These are phyloP conservation scores for Monosporascus sp. DNA, from an alignment of 2,329 filamentous ascomycete species.

Conservation along the genomic window DNA sequence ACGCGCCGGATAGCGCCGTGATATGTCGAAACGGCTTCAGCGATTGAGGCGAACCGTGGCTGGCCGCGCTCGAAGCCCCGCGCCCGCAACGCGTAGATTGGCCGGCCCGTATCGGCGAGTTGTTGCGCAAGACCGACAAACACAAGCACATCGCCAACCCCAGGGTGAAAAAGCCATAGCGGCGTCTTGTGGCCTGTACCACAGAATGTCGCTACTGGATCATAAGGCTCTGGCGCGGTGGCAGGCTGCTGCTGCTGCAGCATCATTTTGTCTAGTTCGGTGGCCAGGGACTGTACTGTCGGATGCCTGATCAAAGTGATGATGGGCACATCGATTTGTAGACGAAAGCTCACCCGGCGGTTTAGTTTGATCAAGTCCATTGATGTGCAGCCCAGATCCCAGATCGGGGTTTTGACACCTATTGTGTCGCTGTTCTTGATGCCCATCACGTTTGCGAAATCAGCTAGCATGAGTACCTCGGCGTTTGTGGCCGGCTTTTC, in stretches of 20 bases:
- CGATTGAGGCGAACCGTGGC: slow-evolving; percentile 28
- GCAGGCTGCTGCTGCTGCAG: neutral
- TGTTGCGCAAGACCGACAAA: slow-evolving; percentile 33
- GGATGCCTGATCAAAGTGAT: slow-evolving; percentile 29
- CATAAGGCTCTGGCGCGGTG: slow-evolving; percentile 1
- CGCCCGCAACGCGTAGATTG: slow-evolving; percentile 41
- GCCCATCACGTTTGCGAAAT: slow-evolving; percentile 1
- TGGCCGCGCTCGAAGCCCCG: slow-evolving; percentile 36
- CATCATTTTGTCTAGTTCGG: no score
- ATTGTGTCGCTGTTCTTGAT: slow-evolving; percentile 1
- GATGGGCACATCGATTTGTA: slow-evolving; percentile 27
- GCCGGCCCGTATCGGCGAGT: slow-evolving; percentile 31
- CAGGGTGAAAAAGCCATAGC: slow-evolving; percentile 36
- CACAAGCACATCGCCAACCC: slow-evolving; percentile 36
- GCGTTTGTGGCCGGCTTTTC: no score
- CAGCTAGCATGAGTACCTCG: slow-evolving; percentile 3
- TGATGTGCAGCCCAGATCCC: slow-evolving; percentile 31
- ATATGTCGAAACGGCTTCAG: slow-evolving; percentile 36
- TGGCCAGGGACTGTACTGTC: no score
- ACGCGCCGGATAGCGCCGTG: slow-evolving; percentile 28
- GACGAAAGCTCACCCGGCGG: slow-evolving; percentile 23
- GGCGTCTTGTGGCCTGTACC: slow-evolving; percentile 27
- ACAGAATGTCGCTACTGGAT: slow-evolving; percentile 24
- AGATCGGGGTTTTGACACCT: slow-evolving; percentile 20
- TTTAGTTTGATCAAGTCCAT: slow-evolving; percentile 36